Evolutionary conservation across 805 yeast genomes (phyloP).

Genomic region (Nakazawaea populi): DNA sequence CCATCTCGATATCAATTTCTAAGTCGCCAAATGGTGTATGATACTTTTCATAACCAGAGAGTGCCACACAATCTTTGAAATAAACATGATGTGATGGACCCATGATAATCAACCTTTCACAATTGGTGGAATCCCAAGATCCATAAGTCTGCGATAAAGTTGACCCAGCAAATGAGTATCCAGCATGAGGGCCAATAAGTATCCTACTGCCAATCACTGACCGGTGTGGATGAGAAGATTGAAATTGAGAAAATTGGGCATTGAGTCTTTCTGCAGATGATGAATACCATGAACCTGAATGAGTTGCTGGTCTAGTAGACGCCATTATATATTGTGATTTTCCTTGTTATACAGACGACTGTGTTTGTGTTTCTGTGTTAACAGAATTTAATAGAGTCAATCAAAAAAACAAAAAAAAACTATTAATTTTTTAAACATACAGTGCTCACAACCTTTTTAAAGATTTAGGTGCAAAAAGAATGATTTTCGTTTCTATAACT

Average conservation of each 20-base stretch:
- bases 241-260: slow-evolving; percentile 43
- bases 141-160: slow-evolving; percentile 74
- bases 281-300: slow-evolving; percentile 89
- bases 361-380: no score
- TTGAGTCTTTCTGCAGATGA: slow-evolving; percentile 35
- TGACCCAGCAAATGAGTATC: slow-evolving; percentile 75
- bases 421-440: no score
- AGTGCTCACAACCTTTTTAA: no score
- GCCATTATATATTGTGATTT: background rate
- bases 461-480: no score
- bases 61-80: slow-evolving; percentile 52
- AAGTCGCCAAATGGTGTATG: slow-evolving; percentile 83
- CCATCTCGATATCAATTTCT: slow-evolving; percentile 51
- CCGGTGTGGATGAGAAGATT: slow-evolving; percentile 29
- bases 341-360: no score
- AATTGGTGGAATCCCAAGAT: slow-evolving; percentile 53
- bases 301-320: slow-evolving; percentile 56
- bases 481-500: no score
- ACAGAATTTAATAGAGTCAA: no score
- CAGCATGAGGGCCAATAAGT: slow-evolving; percentile 81
- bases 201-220: slow-evolving; percentile 38
- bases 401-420: no score
- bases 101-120: slow-evolving; percentile 65
- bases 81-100: slow-evolving; percentile 95
- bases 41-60: slow-evolving; percentile 47